phyloP scores from a whole-genome alignment of 352 stramenopile genomes.

The Pythium periplocum region DNA sequence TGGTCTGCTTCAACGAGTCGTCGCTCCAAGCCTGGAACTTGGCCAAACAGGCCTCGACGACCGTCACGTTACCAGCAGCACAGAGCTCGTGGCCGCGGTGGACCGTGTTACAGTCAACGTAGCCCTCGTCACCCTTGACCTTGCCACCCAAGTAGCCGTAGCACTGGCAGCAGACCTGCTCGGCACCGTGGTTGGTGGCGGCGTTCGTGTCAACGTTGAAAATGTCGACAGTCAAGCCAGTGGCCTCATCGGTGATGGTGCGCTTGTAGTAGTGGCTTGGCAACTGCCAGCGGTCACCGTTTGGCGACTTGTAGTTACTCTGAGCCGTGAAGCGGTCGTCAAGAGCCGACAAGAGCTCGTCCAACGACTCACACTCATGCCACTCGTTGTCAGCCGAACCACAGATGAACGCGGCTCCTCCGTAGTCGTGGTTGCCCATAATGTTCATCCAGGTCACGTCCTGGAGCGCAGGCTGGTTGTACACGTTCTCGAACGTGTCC shows the following conservation, averaged over 20 bases:
- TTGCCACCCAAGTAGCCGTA: conserved; percentile 56
- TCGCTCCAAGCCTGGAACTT: conserved; percentile 63
- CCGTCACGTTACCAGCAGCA: conserved; percentile 39
- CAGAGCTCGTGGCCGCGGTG: conserved; percentile 47
- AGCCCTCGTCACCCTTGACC: conserved; percentile 13
- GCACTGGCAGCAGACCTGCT: conserved; percentile 83
- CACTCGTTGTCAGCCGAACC: conserved; percentile 33
- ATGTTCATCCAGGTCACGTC: conserved; percentile 69
- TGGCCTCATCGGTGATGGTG: conserved; percentile 31
- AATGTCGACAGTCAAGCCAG: conserved; percentile 55
- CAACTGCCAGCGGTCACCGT: conserved; percentile 70
- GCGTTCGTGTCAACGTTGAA: conserved; percentile 73
- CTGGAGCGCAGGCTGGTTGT: conserved; percentile 41
- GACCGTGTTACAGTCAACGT: conserved; percentile 41
- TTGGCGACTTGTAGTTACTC: conserved; percentile 60
- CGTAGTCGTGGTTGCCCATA: conserved; percentile 79
- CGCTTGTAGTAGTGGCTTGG: conserved; percentile 71
- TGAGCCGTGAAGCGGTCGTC: conserved; percentile 58
- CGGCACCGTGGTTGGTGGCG: conserved; percentile 52
- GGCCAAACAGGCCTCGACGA: conserved; percentile 55
- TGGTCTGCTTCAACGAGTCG: conserved; percentile 60
- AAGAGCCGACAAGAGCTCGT: conserved; percentile 44
- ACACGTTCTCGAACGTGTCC: conserved; percentile 66
- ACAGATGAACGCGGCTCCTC: conserved; percentile 63
- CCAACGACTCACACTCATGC: conserved; percentile 33